Conservation (phyloP, 129 eudicot genomes). For the Artemisia argyi region DNA sequence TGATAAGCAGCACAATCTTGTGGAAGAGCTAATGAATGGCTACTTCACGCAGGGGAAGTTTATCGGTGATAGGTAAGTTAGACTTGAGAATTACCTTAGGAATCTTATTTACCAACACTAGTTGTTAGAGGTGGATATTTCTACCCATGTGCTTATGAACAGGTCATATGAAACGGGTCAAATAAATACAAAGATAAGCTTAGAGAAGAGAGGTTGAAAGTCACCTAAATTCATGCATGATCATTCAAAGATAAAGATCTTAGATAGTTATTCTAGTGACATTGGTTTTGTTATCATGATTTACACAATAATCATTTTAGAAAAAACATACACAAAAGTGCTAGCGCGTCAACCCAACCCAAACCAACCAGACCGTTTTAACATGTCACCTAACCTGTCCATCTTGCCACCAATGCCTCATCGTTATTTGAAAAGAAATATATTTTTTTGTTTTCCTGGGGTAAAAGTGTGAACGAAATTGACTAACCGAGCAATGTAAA, state of each 20-base stretch:
- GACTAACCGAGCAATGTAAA: conserved; percentile 7
- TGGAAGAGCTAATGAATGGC: conserved; percentile 85
- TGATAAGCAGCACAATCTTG: conserved; percentile 80
- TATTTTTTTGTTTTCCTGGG: neutral
- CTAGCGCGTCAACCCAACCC: neutral
- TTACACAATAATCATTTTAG: neutral
- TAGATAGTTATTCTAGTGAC: too few species aligned
- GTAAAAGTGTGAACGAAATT: neutral
- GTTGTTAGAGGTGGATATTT: too few species aligned
- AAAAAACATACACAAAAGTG: neutral
- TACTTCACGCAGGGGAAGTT: conserved; percentile 88
- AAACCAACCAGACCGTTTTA: neutral
- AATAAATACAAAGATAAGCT: neutral
- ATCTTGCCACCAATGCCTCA: neutral
- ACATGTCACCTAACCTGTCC: neutral
- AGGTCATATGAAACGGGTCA: neutral
- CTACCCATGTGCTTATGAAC: too few species aligned
- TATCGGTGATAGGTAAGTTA: conserved; percentile 77
- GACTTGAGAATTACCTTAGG: conserved; percentile 2
- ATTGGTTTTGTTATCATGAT: neutral
- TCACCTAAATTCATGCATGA: neutral
- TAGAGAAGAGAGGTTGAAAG: neutral
- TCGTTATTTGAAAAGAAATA: neutral
- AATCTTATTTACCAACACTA: neutral
- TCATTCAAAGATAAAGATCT: too few species aligned